Evolutionary conservation across 192 early-diverging fungal species (phyloP).

Genomic region (Entrophospora sp.): DNA sequence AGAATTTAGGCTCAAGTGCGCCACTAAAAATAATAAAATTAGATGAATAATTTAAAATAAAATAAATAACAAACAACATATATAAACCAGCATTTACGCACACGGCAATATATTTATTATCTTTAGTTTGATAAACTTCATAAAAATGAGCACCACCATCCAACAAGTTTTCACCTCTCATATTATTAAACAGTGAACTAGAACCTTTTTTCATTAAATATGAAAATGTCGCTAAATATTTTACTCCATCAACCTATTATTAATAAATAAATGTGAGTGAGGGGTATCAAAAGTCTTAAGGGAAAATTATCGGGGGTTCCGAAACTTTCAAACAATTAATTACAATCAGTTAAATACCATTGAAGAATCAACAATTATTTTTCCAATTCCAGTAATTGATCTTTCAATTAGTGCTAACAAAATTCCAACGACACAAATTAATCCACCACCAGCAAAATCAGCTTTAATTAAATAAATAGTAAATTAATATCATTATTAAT

Average conservation of each 20-base stretch:
- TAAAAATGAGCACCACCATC: slow-evolving; percentile 64
- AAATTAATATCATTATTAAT: not conserved
- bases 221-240: slow-evolving; percentile 52
- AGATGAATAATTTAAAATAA: not conserved
- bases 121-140: slow-evolving; percentile 58
- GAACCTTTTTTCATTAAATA: slow-evolving; percentile 49
- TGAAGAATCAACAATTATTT: slow-evolving; percentile 52
- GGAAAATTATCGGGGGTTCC: too few relatives aligned
- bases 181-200: slow-evolving; percentile 38
- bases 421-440: slow-evolving; percentile 56
- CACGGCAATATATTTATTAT: slow-evolving; percentile 54
- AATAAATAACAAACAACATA: not conserved
- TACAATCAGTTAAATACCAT: slow-evolving; percentile 29
- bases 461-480: slow-evolving; percentile 22
- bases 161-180: slow-evolving; percentile 49
- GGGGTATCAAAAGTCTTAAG: too few relatives aligned
- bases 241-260: slow-evolving; percentile 35
- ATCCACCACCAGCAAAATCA: slow-evolving; percentile 62
- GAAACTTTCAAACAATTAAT: too few relatives aligned
- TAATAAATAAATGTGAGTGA: not conserved
- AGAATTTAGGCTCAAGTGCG: slow-evolving; percentile 59
- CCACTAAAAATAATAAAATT: slow-evolving; percentile 26
- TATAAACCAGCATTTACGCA: slow-evolving; percentile 15
- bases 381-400: slow-evolving; percentile 48
- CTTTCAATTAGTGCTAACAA: slow-evolving; percentile 53